Evolutionary conservation across 495 filamentous ascomycete genomes (phyloP).

Genomic region (Penicillium pulvis): DNA sequence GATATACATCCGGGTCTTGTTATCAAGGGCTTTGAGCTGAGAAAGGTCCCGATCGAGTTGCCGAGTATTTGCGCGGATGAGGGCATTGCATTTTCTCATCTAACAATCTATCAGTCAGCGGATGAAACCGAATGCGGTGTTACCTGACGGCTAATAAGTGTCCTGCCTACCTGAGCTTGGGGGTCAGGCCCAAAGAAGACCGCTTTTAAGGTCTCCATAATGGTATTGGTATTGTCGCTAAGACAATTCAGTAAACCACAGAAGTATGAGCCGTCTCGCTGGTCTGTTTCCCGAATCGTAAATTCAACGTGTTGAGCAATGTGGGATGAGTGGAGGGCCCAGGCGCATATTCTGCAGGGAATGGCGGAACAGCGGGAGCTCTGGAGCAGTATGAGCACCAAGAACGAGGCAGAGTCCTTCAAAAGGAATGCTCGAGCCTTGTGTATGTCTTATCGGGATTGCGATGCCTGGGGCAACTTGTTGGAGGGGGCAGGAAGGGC

Average conservation of each 20-base stretch:
- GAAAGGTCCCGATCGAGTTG: conserved; percentile 93
- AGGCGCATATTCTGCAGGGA: conserved; percentile 14
- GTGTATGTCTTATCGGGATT: conserved; percentile 20
- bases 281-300: neutral
- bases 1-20: conserved; percentile 85
- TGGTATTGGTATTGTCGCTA: conserved; percentile 12
- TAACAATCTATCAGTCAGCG: conserved; percentile 32
- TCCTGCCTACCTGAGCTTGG: conserved; percentile 71
- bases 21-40: conserved; percentile 71
- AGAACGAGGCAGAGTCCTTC: conserved; percentile 4
- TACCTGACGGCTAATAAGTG: neutral
- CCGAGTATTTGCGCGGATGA: conserved; percentile 88
- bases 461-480: conserved; percentile 19
- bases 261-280: neutral
- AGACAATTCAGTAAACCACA: neutral
- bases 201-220: conserved; percentile 84
- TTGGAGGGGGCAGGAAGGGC: conserved; percentile 11
- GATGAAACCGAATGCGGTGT: conserved; percentile 9
- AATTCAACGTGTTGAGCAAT: conserved; percentile 3
- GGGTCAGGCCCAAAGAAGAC: conserved; percentile 94
- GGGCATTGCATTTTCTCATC: conserved; percentile 93
- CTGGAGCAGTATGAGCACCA: neutral
- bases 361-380: neutral
- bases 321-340: conserved; percentile 14
- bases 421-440: conserved; percentile 3